Conservation (phyloP, 371 early-diverging fungal genomes). For the Syncephalastrum contaminatum region DNA sequence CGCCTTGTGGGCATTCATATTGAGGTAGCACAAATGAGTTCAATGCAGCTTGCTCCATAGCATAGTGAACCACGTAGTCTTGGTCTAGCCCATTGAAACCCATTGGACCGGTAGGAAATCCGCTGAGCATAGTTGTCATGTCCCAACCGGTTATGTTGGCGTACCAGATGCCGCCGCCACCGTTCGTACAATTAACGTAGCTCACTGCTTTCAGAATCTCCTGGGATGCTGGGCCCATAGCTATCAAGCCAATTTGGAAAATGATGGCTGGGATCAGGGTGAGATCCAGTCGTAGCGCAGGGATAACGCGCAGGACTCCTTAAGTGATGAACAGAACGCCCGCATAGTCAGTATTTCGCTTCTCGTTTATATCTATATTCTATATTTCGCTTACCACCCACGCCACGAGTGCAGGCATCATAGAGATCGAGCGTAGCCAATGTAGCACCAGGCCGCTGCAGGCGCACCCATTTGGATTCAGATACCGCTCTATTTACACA, state of each 20-base stretch:
- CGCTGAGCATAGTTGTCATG: conserved; percentile 2
- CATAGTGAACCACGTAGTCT: conserved; percentile 9
- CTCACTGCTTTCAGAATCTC: conserved; percentile 5
- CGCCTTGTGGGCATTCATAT: neutral
- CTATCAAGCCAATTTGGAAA: conserved; percentile 25
- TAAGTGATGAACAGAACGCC: neutral
- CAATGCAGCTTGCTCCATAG: conserved; percentile 4
- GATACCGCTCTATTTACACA: conserved; percentile 14
- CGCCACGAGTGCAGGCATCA: conserved; percentile 21
- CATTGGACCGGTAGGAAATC: neutral
- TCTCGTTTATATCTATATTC: neutral
- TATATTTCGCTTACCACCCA: conserved; percentile 11
- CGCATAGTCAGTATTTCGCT: neutral
- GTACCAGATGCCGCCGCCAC: conserved; percentile 3
- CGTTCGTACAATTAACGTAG: neutral
- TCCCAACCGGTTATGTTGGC: conserved; percentile 1
- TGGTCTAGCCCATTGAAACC: conserved; percentile 9
- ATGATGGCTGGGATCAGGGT: conserved; percentile 20
- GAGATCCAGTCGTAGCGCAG: conserved; percentile 16
- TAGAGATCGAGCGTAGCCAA: conserved; percentile 17
- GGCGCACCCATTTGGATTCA: conserved; percentile 22
- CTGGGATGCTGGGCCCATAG: conserved; percentile 17
- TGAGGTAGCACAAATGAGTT: conserved; percentile 1
- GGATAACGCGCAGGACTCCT: conserved; percentile 12
- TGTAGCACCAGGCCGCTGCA: conserved; percentile 12